Conservation (phyloP, 1,139 yeast genomes). For the Geotrichum carabidarum region DNA sequence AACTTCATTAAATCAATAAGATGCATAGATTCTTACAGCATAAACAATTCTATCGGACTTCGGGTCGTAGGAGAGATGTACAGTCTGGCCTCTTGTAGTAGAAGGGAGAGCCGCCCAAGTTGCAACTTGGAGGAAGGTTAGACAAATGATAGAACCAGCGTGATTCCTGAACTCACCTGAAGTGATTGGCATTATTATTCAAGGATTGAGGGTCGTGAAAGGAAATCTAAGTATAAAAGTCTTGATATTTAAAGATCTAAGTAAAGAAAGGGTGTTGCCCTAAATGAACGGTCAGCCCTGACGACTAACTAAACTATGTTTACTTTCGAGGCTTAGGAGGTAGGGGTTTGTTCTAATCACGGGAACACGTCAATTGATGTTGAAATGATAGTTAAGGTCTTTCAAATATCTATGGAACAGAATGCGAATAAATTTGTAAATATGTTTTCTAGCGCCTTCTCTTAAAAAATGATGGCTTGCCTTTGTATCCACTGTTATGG, state of each 20-base stretch:
- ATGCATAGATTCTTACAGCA: constrained; percentile 37
- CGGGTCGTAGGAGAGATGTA: constrained; percentile 69
- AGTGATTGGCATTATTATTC: constrained; percentile 8
- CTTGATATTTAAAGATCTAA: too few species aligned
- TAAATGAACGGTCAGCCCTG: too few species aligned
- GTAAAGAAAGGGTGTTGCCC: too few species aligned
- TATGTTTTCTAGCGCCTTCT: constrained; percentile 11
- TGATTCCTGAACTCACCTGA: background rate
- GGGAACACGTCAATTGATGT: too few species aligned
- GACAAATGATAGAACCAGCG: background rate
- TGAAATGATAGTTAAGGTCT: too few species aligned
- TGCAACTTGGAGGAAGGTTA: constrained; percentile 9
- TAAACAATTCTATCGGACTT: constrained; percentile 68
- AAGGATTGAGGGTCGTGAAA: background rate
- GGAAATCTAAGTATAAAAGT: background rate
- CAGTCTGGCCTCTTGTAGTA: constrained; percentile 64
- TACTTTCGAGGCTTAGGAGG: too few species aligned
- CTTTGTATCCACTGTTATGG: constrained; percentile 28
- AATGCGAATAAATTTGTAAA: background rate
- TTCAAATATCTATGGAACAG: too few species aligned
- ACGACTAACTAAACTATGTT: too few species aligned
- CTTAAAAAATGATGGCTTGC: constrained; percentile 18
- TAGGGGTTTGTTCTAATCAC: too few species aligned
- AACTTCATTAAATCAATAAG: background rate
- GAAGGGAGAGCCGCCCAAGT: constrained; percentile 70